Base-by-base conservation (phyloP, 192 early-diverging fungal genomes). In the Umbelopsis isabellina region DNA sequence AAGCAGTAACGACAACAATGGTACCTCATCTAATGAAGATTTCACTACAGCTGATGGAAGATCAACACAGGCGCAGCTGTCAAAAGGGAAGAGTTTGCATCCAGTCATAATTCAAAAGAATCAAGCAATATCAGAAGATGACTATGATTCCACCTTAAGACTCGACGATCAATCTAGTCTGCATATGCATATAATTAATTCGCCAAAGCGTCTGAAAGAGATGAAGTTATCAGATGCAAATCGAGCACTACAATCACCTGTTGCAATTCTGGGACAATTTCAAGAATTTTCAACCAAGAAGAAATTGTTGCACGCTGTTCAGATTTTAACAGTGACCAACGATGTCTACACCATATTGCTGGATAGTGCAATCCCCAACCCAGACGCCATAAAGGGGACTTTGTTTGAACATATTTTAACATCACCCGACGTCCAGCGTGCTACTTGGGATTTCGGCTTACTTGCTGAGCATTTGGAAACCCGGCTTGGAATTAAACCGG, bases 241-340 rank as follows among this genome's bases (percentile, higher is more conserved):
- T 16, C 12, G 33, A 6, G 18, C 44, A 0, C 37, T 65, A 7
- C 64, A 12, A n/a, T 61, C 55, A 18, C 27, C 53, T 27, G 23
- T 69, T 18, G 72, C 48, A n/a, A 49, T 74, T 13, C 23, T 55
- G 9, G 68, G 47, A 16, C 55, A 74, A 44, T 61, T 44, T 23
- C 30, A 68, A 37, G 25, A 49, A 2, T 11, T 4, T 46, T 35
- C 25, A 5, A 15, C 55, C 0, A 61, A 33, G 5, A 10, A 61
- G 2, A 61, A 35, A 16, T 18, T 35, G 5, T 49, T 74, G 9
- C 68, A 69, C 7, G 72, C 67, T 1, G 18, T 74, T 8, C 72
- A 74, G 22, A 3, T 69, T 1, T 25, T 65, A 22, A 33, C 68
- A 0, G 49, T 44, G 16, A 21, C 37, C 13, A 47, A 55, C 23